Percentiles rank a stretch among this genome's conserved stretches.
phyloP scores from a whole-genome alignment of 2,329 filamentous ascomycete species.

The Fusarium falciforme region DNA sequence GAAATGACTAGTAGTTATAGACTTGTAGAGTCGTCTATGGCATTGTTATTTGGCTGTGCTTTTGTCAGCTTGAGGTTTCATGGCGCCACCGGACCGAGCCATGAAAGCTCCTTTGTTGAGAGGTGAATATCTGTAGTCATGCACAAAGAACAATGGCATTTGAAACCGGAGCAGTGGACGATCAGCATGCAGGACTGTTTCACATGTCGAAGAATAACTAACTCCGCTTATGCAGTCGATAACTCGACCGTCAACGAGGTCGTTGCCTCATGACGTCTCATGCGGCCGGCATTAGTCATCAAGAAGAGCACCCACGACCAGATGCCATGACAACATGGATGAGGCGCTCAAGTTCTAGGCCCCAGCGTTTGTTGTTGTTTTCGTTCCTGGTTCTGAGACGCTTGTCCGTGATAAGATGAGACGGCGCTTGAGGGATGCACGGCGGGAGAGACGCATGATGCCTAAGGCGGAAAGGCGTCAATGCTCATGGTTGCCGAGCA shows the following conservation, averaged over 20 bases:
- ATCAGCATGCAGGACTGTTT: background rate
- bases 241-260: background rate
- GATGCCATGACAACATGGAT: conserved; percentile 25
- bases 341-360: background rate
- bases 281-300: background rate
- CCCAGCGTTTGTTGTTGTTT: conserved; percentile 19
- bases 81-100: background rate
- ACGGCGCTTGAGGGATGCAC: conserved; percentile 25
- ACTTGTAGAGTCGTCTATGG: background rate
- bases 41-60: background rate
- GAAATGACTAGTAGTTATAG: background rate
- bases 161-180: background rate
- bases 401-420: conserved; percentile 25
- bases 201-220: background rate
- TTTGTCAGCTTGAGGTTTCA: background rate
- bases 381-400: conserved; percentile 30
- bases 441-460: conserved; percentile 29
- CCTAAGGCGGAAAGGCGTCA: conserved; percentile 44
- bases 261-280: background rate
- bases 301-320: conserved; percentile 3
- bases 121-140: background rate
- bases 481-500: conserved; percentile 41
- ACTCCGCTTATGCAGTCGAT: background rate
- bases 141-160: background rate
- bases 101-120: background rate